Percentiles rank a stretch among this genome's conserved stretches.
These are phyloP conservation scores for Dimargaris verticillata DNA, from an alignment of 192 early-diverging fungal genomes.

Conservation along the genomic window DNA sequence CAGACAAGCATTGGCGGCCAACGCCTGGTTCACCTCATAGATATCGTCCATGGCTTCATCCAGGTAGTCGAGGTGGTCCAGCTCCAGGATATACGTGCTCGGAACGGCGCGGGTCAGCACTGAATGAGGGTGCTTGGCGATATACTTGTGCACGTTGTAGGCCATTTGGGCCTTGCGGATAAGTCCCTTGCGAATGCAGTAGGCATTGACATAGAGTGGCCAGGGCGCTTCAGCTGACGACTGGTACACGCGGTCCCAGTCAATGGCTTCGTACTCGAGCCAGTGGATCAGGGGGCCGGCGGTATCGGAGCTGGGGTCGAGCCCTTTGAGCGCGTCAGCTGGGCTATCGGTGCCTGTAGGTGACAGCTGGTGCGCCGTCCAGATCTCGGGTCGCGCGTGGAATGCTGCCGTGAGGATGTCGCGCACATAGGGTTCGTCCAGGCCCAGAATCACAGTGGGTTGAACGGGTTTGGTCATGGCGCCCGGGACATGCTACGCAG, in stretches of 20 bases:
- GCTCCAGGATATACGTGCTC: constrained; percentile 45
- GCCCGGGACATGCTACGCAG: background rate
- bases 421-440: constrained; percentile 34
- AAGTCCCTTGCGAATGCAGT: constrained; percentile 48
- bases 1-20: constrained; percentile 23
- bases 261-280: constrained; percentile 48
- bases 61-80: constrained; percentile 44
- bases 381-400: constrained; percentile 13
- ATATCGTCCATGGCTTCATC: constrained; percentile 52
- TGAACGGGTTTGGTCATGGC: background rate
- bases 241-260: constrained; percentile 32
- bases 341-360: background rate
- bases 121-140: constrained; percentile 35
- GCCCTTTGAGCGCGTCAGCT: background rate
- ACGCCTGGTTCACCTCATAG: constrained; percentile 40
- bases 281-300: constrained; percentile 20
- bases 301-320: background rate
- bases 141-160: constrained; percentile 38
- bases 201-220: constrained; percentile 30
- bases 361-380: constrained; percentile 8
- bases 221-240: constrained; percentile 7
- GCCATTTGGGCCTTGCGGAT: constrained; percentile 51
- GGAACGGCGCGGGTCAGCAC: constrained; percentile 33
- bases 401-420: constrained; percentile 16
- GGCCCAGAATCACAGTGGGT: constrained; percentile 22